These are phyloP conservation scores for Phanerochaete carnosa DNA, from an alignment of 768 basidiomycete species.

Conservation along the genomic window DNA sequence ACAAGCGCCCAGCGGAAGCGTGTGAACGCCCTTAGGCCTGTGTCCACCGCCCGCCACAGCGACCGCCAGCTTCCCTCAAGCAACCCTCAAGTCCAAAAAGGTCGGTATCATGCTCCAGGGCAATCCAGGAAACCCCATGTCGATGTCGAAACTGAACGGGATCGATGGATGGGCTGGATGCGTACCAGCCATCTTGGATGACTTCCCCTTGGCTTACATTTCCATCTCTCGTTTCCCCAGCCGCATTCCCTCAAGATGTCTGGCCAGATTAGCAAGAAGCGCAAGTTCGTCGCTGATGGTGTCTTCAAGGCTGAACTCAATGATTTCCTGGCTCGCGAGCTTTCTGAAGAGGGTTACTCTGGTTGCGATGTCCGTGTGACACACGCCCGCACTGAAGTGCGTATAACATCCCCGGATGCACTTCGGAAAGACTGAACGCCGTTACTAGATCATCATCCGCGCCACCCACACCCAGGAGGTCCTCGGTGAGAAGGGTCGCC, in stretches of 20 bases:
- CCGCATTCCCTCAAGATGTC: constrained; percentile 54
- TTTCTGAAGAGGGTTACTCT: constrained; percentile 99
- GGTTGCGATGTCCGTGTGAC: constrained; percentile 99
- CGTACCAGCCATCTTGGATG: constrained; percentile 10
- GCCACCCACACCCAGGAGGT: constrained; percentile 99
- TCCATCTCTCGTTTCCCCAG: constrained; percentile 7
- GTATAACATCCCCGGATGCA: background rate
- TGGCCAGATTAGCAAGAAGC: constrained; percentile 92
- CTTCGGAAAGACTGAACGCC: constrained; percentile 2
- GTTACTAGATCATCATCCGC: constrained; percentile 90
- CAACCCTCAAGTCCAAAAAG: constrained; percentile 8
- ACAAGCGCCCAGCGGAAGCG: background rate
- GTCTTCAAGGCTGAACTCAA: constrained; percentile 99
- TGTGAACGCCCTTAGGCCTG: background rate
- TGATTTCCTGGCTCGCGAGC: constrained; percentile 98
- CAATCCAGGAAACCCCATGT: constrained; percentile 1
- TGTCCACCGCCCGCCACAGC: constrained; percentile 8
- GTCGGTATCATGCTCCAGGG: constrained; percentile 7
- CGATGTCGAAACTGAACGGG: constrained; percentile 13
- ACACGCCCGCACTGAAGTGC: constrained; percentile 95
- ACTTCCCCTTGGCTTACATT: constrained; percentile 5
- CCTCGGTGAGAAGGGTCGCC: constrained; percentile 97
- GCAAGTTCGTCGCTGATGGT: constrained; percentile 98
- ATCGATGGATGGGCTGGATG: constrained; percentile 15
- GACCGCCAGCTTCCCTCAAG: constrained; percentile 10